phyloP scores from a whole-genome alignment of 768 basidiomycete genomes.

The Tephrocybe rancida region DNA sequence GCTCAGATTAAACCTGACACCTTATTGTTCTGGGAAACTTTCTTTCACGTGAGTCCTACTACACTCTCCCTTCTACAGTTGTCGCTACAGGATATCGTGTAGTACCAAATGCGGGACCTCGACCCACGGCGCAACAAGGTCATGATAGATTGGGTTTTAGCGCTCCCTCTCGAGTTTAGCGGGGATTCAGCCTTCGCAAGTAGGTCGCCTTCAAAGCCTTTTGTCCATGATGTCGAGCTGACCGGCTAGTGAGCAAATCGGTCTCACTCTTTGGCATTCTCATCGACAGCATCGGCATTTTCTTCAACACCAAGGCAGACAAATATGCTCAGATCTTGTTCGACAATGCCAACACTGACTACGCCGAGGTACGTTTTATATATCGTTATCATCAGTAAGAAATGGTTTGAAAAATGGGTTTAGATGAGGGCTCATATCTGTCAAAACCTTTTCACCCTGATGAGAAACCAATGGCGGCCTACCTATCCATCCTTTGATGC shows the following conservation, averaged over 20 bases:
- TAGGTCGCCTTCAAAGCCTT: constrained; percentile 35
- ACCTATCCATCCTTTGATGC: constrained; percentile 56
- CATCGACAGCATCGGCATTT: constrained; percentile 64
- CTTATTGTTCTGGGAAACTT: constrained; percentile 69
- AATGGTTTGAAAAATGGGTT: constrained; percentile 2
- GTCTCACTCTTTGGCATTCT: constrained; percentile 67
- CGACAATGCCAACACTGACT: constrained; percentile 76
- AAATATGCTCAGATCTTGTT: constrained; percentile 73
- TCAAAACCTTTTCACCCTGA: constrained; percentile 59
- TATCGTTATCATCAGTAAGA: background rate
- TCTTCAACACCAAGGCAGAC: constrained; percentile 69
- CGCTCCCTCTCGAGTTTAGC: constrained; percentile 78
- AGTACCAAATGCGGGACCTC: constrained; percentile 62
- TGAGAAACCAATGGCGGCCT: constrained; percentile 69
- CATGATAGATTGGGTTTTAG: constrained; percentile 76
- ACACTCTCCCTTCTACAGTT: background rate
- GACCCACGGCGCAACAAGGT: constrained; percentile 80
- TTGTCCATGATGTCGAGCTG: background rate
- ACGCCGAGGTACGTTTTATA: constrained; percentile 67
- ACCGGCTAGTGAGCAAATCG: constrained; percentile 69
- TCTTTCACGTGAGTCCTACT: constrained; percentile 51
- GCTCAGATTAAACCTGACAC: constrained; percentile 87
- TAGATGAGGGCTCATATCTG: constrained; percentile 76
- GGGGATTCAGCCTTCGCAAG: constrained; percentile 88
- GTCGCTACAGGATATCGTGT: constrained; percentile 2